These are phyloP conservation scores for Kwoniella heveanensis DNA, from an alignment of 768 basidiomycete genomes.

Conservation along the genomic window DNA sequence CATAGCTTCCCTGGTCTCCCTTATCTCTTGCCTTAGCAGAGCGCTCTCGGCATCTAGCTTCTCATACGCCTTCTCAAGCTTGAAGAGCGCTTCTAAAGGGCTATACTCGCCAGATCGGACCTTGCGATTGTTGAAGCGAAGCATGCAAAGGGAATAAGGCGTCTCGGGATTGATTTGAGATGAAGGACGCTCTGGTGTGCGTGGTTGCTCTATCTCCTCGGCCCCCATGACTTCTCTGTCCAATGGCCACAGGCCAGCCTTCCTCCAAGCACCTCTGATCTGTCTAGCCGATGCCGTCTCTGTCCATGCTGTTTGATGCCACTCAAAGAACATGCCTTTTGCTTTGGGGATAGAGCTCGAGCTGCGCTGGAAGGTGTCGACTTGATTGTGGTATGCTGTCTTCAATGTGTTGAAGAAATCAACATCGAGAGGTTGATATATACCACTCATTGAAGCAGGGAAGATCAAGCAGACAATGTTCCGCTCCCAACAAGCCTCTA, in stretches of 20 bases:
- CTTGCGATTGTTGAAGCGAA: too few relatives aligned
- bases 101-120: too few relatives aligned
- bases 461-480: constrained; percentile 23
- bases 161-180: too few relatives aligned
- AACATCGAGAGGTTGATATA: constrained; percentile 25
- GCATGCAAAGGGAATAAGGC: too few relatives aligned
- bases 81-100: too few relatives aligned
- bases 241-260: constrained; percentile 19
- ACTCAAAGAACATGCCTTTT: constrained; percentile 19
- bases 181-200: too few relatives aligned
- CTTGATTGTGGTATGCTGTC: not conserved
- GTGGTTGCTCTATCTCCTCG: too few relatives aligned
- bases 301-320: constrained; percentile 20
- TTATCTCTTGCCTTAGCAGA: too few relatives aligned
- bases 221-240: too few relatives aligned
- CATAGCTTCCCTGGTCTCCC: too few relatives aligned
- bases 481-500: constrained; percentile 27
- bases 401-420: constrained; percentile 24
- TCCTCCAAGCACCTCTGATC: constrained; percentile 16
- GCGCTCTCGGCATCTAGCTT: too few relatives aligned
- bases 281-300: constrained; percentile 8
- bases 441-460: constrained; percentile 12
- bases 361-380: constrained; percentile 10
- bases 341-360: not conserved
- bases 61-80: too few relatives aligned